Percentiles rank a stretch among this genome's conserved stretches.
These are phyloP conservation scores for Cordyceps militaris DNA, from an alignment of 2,329 filamentous ascomycete genomes.

Conservation along the genomic window DNA sequence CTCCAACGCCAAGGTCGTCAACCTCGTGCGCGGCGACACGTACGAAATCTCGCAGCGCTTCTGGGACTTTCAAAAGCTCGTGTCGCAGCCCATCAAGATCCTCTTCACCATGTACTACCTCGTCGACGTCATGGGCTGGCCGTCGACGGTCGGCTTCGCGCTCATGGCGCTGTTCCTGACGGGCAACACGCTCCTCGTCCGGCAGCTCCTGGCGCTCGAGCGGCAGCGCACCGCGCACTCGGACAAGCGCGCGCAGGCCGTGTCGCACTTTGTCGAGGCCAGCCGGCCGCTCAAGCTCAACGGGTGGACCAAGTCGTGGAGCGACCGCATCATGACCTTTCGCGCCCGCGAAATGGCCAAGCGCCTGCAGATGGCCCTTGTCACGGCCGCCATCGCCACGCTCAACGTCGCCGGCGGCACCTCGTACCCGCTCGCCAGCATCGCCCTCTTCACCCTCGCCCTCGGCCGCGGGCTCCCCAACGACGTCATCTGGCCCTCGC, in stretches of 20 bases:
- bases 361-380: slow-evolving; percentile 29
- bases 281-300: slow-evolving; percentile 57
- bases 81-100: slow-evolving; percentile 72
- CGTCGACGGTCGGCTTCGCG: slow-evolving; percentile 66
- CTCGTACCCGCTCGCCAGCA: slow-evolving; percentile 71
- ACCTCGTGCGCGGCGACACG: slow-evolving; percentile 74
- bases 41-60: slow-evolving; percentile 79
- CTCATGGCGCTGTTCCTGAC: slow-evolving; percentile 63
- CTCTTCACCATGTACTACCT: slow-evolving; percentile 57
- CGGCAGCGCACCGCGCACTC: slow-evolving; percentile 64
- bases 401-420: slow-evolving; percentile 66
- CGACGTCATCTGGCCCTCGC: slow-evolving; percentile 78
- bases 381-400: slow-evolving; percentile 49
- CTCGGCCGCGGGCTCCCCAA: slow-evolving; percentile 62
- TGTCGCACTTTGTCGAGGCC: slow-evolving; percentile 79
- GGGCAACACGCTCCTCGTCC: slow-evolving; percentile 61
- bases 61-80: slow-evolving; percentile 75
- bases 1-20: slow-evolving; percentile 85
- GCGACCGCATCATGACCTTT: slow-evolving; percentile 29
- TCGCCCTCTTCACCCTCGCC: slow-evolving; percentile 72
- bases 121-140: slow-evolving; percentile 70
- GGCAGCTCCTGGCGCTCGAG: slow-evolving; percentile 61
- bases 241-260: slow-evolving; percentile 70
- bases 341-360: slow-evolving; percentile 30
- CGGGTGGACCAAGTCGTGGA: slow-evolving; percentile 33